These are phyloP conservation scores for Saraca asoca DNA, from an alignment of 331 rosid species.

Conservation along the genomic window DNA sequence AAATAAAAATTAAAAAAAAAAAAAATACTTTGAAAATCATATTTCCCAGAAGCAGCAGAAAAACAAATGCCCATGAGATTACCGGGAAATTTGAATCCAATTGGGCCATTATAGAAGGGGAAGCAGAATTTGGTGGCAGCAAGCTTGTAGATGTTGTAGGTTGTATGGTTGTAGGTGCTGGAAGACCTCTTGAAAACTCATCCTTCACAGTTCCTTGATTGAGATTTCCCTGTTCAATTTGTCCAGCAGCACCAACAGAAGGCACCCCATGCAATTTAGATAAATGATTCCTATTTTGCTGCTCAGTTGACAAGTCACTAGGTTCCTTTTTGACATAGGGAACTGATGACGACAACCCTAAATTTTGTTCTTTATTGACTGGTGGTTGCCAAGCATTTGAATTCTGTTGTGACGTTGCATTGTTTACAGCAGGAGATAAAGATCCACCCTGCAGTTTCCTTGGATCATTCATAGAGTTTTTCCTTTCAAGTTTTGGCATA, in stretches of 20 bases:
- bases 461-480: constrained; percentile 55
- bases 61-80: neutral
- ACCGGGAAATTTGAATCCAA: constrained; percentile 53
- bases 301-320: constrained; percentile 64
- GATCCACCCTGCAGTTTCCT: constrained; percentile 72
- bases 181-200: constrained; percentile 63
- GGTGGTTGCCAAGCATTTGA: constrained; percentile 69
- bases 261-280: constrained; percentile 63
- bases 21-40: constrained; percentile 20
- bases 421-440: constrained; percentile 51
- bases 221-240: constrained; percentile 58
- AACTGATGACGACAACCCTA: constrained; percentile 50
- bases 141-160: constrained; percentile 54
- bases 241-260: constrained; percentile 56
- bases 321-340: constrained; percentile 70
- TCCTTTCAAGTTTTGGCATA: constrained; percentile 62
- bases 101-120: constrained; percentile 50
- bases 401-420: constrained; percentile 57
- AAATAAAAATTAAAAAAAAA: too few relatives aligned
- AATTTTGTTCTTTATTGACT: constrained; percentile 60
- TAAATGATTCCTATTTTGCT: constrained; percentile 58
- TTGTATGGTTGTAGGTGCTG: constrained; percentile 45
- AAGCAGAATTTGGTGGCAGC: constrained; percentile 47
- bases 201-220: constrained; percentile 59
- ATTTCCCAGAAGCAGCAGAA: constrained; percentile 1